phyloP scores from a whole-genome alignment of 2,329 filamentous ascomycete species.

The Aspergillus sp. region DNA sequence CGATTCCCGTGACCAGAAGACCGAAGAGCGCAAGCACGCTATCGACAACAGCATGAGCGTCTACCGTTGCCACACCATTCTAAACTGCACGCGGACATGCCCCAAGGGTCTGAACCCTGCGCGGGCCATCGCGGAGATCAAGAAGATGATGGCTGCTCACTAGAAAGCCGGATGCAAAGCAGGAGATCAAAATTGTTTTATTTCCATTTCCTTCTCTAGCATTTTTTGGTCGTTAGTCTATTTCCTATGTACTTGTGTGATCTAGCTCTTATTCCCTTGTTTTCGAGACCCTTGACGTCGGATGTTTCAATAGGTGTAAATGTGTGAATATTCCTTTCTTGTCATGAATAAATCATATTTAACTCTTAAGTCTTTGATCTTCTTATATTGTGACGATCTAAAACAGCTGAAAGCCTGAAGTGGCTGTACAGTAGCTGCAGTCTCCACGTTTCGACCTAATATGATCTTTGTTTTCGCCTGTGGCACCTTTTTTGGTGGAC shows the following conservation, averaged over 20 bases:
- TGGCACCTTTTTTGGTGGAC: not conserved
- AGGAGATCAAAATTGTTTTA: slow-evolving; percentile 14
- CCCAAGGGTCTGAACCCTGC: slow-evolving; percentile 98
- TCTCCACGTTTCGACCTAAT: not conserved
- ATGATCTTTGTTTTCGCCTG: not conserved
- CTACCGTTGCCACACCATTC: slow-evolving; percentile 98
- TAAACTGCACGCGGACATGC: slow-evolving; percentile 97
- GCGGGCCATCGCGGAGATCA: slow-evolving; percentile 93
- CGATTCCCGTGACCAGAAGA: slow-evolving; percentile 91
- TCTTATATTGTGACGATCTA: no score
- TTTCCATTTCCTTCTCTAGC: slow-evolving; percentile 15
- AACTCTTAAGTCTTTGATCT: no score
- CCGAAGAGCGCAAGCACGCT: slow-evolving; percentile 79
- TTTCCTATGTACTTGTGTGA: slow-evolving; percentile 14
- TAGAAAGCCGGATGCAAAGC: slow-evolving; percentile 19
- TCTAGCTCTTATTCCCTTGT: slow-evolving; percentile 25
- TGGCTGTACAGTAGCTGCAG: not conserved
- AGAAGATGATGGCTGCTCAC: slow-evolving; percentile 80
- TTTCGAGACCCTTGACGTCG: slow-evolving; percentile 22
- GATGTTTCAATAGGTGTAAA: slow-evolving; percentile 33
- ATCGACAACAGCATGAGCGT: slow-evolving; percentile 99
- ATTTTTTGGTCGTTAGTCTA: slow-evolving; percentile 14
- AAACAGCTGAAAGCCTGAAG: no score
- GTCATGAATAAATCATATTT: slow-evolving; percentile 1
- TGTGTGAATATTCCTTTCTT: slow-evolving; percentile 23